Evolutionary conservation across 805 yeast species (phyloP).

Genomic region (Candida ficus): DNA sequence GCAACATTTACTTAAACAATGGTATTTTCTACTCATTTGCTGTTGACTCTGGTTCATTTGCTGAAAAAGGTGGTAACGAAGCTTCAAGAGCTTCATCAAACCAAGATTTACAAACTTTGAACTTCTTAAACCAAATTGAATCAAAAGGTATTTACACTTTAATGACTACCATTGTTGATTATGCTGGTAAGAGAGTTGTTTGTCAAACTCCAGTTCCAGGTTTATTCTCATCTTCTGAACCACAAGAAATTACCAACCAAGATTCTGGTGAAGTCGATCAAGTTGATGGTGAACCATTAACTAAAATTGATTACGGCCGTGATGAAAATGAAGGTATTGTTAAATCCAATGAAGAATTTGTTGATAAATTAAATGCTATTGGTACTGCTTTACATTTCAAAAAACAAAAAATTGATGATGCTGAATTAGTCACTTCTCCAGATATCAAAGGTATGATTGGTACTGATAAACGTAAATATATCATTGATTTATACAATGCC

Average conservation of each 20-base stretch:
- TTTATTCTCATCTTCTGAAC: conserved; percentile 35
- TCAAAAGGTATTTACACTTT: conserved; percentile 60
- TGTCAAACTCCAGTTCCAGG: conserved; percentile 98
- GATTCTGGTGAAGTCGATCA: conserved; percentile 35
- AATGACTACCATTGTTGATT: conserved; percentile 84
- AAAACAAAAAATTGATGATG: conserved; percentile 49
- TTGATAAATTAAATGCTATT: conserved; percentile 48
- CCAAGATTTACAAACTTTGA: conserved; percentile 74
- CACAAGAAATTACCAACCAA: conserved; percentile 33
- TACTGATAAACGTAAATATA: conserved; percentile 76
- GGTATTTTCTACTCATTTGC: conserved; percentile 86
- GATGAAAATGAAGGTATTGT: conserved; percentile 54
- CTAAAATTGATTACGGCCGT: conserved; percentile 54
- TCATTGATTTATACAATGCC: conserved; percentile 78
- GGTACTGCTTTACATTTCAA: conserved; percentile 78
- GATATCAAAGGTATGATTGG: conserved; percentile 86
- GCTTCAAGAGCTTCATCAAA: conserved; percentile 78
- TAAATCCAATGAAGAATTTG: conserved; percentile 47
- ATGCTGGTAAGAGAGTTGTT: conserved; percentile 79
- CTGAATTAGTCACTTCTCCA: conserved; percentile 59
- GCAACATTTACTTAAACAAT: conserved; percentile 68
- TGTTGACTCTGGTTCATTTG: conserved; percentile 61
- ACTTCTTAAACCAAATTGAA: conserved; percentile 62
- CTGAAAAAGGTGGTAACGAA: conserved; percentile 67
- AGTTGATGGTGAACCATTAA: conserved; percentile 25